A percentile compares a stretch with the other conserved stretches of the same genome.
Conservation (phyloP, 345 rosid genomes). For the Iberis pinnata region DNA sequence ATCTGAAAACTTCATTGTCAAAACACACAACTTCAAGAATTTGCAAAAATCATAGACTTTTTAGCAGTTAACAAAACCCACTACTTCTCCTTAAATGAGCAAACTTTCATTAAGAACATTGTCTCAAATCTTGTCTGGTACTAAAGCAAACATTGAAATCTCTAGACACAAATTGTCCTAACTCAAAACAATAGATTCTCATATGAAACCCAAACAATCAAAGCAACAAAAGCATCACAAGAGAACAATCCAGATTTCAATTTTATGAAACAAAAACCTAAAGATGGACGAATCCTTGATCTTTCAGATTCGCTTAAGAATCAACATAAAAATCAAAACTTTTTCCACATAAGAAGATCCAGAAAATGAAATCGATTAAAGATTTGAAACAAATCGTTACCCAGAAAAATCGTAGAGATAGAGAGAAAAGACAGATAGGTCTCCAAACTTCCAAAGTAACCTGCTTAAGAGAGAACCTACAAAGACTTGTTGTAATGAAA, state of each 20-base stretch:
- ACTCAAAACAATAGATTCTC: no score
- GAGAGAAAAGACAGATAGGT: no score
- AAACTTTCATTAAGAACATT: slow-evolving; percentile 2
- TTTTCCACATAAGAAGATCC: slow-evolving; percentile 5
- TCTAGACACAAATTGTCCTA: not conserved
- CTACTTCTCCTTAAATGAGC: not conserved
- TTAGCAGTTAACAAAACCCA: slow-evolving; percentile 1
- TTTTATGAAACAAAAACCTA: not conserved
- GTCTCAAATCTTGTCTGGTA: not conserved
- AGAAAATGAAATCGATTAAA: slow-evolving; percentile 7
- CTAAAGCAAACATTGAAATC: not conserved
- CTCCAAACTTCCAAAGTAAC: no score
- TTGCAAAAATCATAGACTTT: slow-evolving; percentile 7
- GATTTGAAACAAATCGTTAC: no score
- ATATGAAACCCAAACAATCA: not conserved
- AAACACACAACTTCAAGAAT: slow-evolving; percentile 2
- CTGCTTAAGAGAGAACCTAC: no score
- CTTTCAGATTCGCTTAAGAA: slow-evolving; percentile 12
- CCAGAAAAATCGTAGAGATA: no score
- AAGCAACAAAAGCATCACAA: not conserved
- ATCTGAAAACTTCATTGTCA: no score
- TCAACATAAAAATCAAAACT: not conserved
- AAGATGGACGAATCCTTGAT: not conserved
- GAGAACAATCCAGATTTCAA: not conserved
- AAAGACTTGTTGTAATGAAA: no score